Conservation (phyloP, 2,329 filamentous ascomycete genomes). For the Verticillium isaacii region DNA sequence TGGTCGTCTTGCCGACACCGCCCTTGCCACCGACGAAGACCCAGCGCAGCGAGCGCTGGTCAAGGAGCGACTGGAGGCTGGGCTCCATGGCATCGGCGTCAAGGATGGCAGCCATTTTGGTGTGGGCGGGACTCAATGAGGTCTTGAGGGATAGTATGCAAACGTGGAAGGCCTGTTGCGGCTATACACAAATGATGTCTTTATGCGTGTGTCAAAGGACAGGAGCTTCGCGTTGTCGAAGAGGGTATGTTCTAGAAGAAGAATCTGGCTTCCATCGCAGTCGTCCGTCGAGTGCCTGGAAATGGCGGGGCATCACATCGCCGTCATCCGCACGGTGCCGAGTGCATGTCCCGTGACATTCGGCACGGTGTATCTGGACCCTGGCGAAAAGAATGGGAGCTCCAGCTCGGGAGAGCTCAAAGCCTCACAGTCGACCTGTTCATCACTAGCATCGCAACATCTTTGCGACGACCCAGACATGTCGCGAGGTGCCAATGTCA, state of each 20-base stretch:
- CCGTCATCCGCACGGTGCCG: background rate
- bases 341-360: background rate
- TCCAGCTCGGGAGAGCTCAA: background rate
- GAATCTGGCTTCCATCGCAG: background rate
- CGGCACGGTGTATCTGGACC: background rate
- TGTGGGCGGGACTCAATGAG: slow-evolving; percentile 19
- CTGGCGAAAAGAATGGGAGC: background rate
- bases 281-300: background rate
- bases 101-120: slow-evolving; percentile 37
- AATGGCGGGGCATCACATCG: background rate
- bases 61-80: slow-evolving; percentile 87
- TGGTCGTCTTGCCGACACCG: slow-evolving; percentile 98
- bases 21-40: slow-evolving; percentile 99
- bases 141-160: slow-evolving; percentile 3
- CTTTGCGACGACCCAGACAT: slow-evolving; percentile 1
- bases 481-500: slow-evolving; percentile 2
- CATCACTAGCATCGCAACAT: background rate
- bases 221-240: background rate
- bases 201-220: background rate
- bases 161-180: background rate
- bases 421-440: background rate
- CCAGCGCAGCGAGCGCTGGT: slow-evolving; percentile 94
- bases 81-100: slow-evolving; percentile 84
- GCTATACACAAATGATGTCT: background rate
- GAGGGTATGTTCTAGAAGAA: background rate